A percentile compares a stretch with the other conserved stretches of the same genome.
These are phyloP conservation scores for Aspergillus niger DNA, from an alignment of 2,329 filamentous ascomycete species.

Conservation along the genomic window DNA sequence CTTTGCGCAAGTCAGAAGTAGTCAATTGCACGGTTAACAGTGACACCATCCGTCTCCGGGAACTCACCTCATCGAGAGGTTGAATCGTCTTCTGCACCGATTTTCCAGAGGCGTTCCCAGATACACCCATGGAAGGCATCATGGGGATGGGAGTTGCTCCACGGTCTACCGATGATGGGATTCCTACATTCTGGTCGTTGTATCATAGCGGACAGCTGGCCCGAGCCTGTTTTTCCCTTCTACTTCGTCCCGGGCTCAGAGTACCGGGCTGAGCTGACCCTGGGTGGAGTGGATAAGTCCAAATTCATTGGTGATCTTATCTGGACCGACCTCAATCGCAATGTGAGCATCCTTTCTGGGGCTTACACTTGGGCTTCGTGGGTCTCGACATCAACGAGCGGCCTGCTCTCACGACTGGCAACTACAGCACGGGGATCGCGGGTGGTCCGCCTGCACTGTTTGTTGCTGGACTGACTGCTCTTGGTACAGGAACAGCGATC, in stretches of 20 bases:
- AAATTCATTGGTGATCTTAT: background rate
- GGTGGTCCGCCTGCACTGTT: background rate
- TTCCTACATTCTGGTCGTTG: background rate
- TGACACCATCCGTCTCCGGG: background rate
- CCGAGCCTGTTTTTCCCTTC: background rate
- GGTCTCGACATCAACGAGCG: background rate
- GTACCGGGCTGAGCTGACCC: background rate
- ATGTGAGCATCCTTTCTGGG: background rate
- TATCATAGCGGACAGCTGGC: background rate
- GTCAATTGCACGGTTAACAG: background rate
- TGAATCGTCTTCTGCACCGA: background rate
- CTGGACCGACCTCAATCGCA: background rate
- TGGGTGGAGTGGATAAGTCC: background rate
- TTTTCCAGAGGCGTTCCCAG: background rate
- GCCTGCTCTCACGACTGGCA: background rate
- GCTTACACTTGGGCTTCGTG: background rate
- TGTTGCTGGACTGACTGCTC: background rate
- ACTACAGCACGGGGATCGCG: background rate
- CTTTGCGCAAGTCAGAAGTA: background rate
- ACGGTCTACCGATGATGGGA: background rate
- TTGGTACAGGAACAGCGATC: background rate
- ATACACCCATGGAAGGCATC: background rate
- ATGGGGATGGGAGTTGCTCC: background rate
- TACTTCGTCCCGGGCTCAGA: background rate
- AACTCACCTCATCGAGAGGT: background rate